These are phyloP conservation scores for Eragrostis tef DNA, from an alignment of 202 grass and related monocot genomes.

Conservation along the genomic window DNA sequence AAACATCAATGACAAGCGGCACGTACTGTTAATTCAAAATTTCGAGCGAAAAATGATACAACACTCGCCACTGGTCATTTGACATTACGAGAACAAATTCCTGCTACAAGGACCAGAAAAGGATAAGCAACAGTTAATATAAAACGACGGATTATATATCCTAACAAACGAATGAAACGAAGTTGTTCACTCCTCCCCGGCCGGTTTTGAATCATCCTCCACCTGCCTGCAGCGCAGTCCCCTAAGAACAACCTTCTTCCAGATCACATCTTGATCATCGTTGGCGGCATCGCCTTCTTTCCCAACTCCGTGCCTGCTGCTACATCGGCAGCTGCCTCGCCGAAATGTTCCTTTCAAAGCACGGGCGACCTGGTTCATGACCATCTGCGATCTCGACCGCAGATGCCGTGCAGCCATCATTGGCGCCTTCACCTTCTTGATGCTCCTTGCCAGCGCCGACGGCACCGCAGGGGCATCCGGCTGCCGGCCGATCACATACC, in stretches of 20 bases:
- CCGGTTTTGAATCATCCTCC: not conserved
- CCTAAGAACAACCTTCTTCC: constrained; percentile 43
- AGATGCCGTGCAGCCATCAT: constrained; percentile 6
- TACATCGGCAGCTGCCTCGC: not conserved
- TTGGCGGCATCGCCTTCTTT: not conserved
- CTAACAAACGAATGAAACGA: too few relatives aligned
- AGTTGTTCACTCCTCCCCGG: too few relatives aligned
- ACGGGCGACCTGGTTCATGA: constrained; percentile 1
- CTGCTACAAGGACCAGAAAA: too few relatives aligned
- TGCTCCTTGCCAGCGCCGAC: not conserved
- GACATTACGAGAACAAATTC: too few relatives aligned
- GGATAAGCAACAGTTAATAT: too few relatives aligned
- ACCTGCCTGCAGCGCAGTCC: constrained; percentile 37
- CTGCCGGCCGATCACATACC: constrained; percentile 43
- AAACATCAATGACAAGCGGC: too few relatives aligned
- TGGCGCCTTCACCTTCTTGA: not conserved
- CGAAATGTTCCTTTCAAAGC: constrained; percentile 18
- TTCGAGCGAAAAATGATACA: too few relatives aligned
- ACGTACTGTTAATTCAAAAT: too few relatives aligned
- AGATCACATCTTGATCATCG: constrained; percentile 34
- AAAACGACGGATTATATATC: too few relatives aligned
- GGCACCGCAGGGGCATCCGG: not conserved
- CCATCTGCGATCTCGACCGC: not conserved
- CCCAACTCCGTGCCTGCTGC: not conserved
- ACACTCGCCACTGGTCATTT: too few relatives aligned